Conservation (phyloP, 441 rosid species). For the Cnidoscolus chayamansa region DNA sequence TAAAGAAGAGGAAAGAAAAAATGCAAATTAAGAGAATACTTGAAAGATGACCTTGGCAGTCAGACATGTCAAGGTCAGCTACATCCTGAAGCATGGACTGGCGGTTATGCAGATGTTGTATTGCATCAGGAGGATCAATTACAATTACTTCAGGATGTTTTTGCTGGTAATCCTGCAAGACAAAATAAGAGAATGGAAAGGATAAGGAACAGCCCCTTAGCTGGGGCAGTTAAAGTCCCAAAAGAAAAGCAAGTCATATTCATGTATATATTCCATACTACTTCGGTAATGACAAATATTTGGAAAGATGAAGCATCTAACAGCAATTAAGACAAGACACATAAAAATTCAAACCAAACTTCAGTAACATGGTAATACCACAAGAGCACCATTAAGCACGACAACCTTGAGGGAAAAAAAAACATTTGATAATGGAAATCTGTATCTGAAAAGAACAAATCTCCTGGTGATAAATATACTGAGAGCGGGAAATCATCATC, state of each 20-base stretch:
- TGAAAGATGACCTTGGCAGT: slow-evolving; percentile 43
- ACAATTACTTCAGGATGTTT: slow-evolving; percentile 74
- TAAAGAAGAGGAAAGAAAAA: not conserved
- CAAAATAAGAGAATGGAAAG: slow-evolving; percentile 5
- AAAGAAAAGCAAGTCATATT: not conserved
- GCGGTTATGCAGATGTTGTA: slow-evolving; percentile 60
- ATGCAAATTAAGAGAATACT: not conserved
- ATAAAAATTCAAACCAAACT: not conserved
- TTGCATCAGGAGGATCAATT: slow-evolving; percentile 82
- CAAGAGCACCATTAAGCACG: not conserved
- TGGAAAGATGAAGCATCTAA: slow-evolving; percentile 1
- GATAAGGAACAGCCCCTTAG: not conserved
- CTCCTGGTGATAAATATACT: not conserved
- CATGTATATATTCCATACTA: not conserved
- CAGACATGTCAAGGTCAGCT: slow-evolving; percentile 62
- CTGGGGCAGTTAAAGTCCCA: not conserved
- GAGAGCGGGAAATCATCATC: not conserved
- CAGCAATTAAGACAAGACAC: not conserved
- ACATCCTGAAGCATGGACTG: slow-evolving; percentile 89
- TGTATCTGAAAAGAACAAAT: not conserved
- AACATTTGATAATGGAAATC: not conserved
- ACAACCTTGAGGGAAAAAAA: not conserved
- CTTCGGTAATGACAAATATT: not conserved
- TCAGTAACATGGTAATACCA: not conserved
- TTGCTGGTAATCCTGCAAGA: slow-evolving; percentile 60